These are phyloP conservation scores for Vaccinium corymbosum DNA, from an alignment of 148 eudicot genomes.

Conservation along the genomic window DNA sequence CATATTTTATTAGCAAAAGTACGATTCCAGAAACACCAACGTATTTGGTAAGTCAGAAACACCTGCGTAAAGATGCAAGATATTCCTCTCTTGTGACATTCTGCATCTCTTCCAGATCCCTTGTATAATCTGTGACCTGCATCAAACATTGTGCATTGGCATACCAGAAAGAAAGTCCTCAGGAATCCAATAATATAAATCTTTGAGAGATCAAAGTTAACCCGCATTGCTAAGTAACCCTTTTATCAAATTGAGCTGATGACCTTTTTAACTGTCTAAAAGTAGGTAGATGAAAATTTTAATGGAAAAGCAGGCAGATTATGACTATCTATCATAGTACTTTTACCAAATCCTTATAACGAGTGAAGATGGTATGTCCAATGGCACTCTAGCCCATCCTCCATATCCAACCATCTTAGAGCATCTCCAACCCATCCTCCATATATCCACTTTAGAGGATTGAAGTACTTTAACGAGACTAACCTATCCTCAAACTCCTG, in stretches of 20 bases:
- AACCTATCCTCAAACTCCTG: not conserved
- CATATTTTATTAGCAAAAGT: constrained; percentile 25
- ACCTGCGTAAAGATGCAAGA: constrained; percentile 96
- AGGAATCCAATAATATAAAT: not conserved
- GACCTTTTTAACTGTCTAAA: not conserved
- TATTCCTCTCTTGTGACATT: constrained; percentile 95
- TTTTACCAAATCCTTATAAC: not conserved
- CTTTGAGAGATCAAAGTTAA: not conserved
- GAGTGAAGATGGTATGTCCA: too few relatives aligned
- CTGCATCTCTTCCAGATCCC: constrained; percentile 99
- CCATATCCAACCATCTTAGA: not conserved
- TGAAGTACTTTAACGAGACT: not conserved
- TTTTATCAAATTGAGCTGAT: not conserved
- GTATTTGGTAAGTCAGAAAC: constrained; percentile 11
- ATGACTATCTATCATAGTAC: not conserved
- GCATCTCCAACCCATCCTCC: not conserved
- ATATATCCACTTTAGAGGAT: not conserved
- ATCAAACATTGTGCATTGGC: constrained; percentile 19
- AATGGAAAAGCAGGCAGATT: not conserved
- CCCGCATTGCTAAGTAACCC: not conserved
- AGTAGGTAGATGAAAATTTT: not conserved
- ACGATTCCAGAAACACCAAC: constrained; percentile 5
- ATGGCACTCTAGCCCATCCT: too few relatives aligned
- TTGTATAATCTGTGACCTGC: constrained; percentile 87
- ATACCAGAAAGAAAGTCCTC: not conserved